Evolutionary conservation across 768 basidiomycete species (phyloP).

Genomic region (Rhodotorula taiwanensis): DNA sequence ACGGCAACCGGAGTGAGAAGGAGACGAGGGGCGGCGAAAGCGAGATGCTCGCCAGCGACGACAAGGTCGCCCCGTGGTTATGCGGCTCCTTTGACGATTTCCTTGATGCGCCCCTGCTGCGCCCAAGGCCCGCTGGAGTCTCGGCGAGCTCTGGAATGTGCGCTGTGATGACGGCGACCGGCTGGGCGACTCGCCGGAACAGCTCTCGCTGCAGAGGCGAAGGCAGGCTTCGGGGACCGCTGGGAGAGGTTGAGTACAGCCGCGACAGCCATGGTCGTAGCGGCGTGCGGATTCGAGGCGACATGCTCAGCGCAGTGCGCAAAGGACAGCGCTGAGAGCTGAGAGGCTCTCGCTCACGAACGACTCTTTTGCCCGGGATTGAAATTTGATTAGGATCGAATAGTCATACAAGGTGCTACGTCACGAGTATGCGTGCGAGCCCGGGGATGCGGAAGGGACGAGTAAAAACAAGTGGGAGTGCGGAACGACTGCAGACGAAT

Average conservation of each 20-base stretch:
- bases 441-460: no score
- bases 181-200: constrained; percentile 57
- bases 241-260: not conserved
- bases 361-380: no score
- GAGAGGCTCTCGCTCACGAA: no score
- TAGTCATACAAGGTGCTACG: no score
- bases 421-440: no score
- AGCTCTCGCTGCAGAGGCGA: constrained; percentile 41
- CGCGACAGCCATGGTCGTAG: constrained; percentile 19
- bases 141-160: constrained; percentile 48
- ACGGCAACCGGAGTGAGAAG: constrained; percentile 83
- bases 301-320: not conserved
- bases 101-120: constrained; percentile 28
- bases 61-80: constrained; percentile 86
- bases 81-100: constrained; percentile 10
- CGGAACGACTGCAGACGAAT: not conserved
- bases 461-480: no score
- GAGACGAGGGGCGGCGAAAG: constrained; percentile 85
- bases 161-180: constrained; percentile 78
- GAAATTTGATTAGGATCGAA: no score
- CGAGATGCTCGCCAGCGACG: constrained; percentile 85
- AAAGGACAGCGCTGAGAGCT: no score
- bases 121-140: not conserved
- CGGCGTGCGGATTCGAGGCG: constrained; percentile 9
- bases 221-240: not conserved